Evolutionary conservation across 1,284 basidiomycete species (phyloP).

Genomic region (Rhodotorula sp.): DNA sequence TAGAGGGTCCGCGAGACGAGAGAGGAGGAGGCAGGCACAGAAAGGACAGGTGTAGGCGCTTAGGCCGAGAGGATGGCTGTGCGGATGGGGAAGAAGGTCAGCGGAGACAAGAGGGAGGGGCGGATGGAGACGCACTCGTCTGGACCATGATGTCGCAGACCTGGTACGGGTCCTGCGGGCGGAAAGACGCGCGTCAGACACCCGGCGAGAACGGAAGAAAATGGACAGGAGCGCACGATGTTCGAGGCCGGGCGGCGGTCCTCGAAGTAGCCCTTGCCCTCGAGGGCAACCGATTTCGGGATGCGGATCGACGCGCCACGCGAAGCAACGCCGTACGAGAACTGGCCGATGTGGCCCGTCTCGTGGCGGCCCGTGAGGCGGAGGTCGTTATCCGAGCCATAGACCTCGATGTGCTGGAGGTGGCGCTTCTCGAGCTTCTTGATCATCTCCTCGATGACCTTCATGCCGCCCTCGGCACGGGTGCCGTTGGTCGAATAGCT

Average conservation of each 20-base stretch:
- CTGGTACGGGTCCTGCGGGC: conserved; percentile 60
- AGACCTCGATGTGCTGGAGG: conserved; percentile 77
- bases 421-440: conserved; percentile 57
- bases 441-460: conserved; percentile 90
- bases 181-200: not conserved
- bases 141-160: conserved; percentile 77
- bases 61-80: conserved; percentile 1
- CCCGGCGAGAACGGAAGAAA: not conserved
- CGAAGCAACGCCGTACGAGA: conserved; percentile 70
- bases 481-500: conserved; percentile 91
- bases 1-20: not conserved
- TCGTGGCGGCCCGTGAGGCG: conserved; percentile 93
- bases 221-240: conserved; percentile 55
- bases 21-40: not conserved
- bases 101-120: conserved; percentile 52
- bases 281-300: conserved; percentile 42
- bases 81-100: not conserved
- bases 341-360: conserved; percentile 90
- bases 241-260: conserved; percentile 85
- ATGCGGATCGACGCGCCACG: conserved; percentile 69
- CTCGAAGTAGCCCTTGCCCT: conserved; percentile 81
- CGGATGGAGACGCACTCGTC: conserved; percentile 59
- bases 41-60: not conserved
- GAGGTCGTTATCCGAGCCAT: conserved; percentile 80
- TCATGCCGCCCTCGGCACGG: conserved; percentile 91